phyloP scores from a whole-genome alignment of 1,284 basidiomycete genomes.

The Cutaneotrichosporon spelunceum region DNA sequence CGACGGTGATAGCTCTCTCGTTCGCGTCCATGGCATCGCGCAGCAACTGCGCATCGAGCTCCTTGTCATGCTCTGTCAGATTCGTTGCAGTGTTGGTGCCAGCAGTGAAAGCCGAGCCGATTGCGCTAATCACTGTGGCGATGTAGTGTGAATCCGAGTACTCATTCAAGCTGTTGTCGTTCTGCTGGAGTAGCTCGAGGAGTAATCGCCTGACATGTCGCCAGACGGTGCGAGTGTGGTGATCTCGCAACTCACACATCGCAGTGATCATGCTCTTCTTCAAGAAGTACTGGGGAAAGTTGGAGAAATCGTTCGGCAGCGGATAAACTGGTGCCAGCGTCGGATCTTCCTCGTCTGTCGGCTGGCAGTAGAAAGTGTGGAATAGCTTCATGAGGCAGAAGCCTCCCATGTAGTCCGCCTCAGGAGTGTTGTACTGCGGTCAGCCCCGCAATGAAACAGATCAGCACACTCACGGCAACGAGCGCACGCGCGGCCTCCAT shows the following conservation, averaged over 20 bases:
- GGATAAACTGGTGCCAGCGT: conserved; percentile 82
- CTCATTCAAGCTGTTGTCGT: conserved; percentile 91
- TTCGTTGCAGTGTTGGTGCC: conserved; percentile 26
- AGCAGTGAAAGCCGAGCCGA: conserved; percentile 56
- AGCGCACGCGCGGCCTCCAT: conserved; percentile 89
- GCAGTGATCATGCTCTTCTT: conserved; percentile 59
- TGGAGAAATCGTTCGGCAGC: conserved; percentile 88
- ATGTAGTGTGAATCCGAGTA: conserved; percentile 91
- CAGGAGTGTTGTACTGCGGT: conserved; percentile 38
- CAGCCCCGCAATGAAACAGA: neutral
- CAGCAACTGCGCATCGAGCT: conserved; percentile 55
- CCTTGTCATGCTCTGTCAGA: conserved; percentile 21
- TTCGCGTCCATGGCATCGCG: conserved; percentile 73
- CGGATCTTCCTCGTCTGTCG: conserved; percentile 75
- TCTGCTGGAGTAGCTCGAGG: conserved; percentile 84
- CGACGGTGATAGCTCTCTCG: conserved; percentile 89
- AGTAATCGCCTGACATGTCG: conserved; percentile 85
- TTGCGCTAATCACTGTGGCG: conserved; percentile 76
- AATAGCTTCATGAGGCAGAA: conserved; percentile 97
- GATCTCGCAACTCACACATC: conserved; percentile 40
- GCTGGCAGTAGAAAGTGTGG: conserved; percentile 80
- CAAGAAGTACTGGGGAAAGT: conserved; percentile 89
- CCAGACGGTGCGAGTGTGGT: conserved; percentile 55
- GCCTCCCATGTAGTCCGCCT: conserved; percentile 63
- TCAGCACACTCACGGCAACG: conserved; percentile 62